These are phyloP conservation scores for Mitragyna speciosa DNA, from an alignment of 257 asterid species.

Conservation along the genomic window DNA sequence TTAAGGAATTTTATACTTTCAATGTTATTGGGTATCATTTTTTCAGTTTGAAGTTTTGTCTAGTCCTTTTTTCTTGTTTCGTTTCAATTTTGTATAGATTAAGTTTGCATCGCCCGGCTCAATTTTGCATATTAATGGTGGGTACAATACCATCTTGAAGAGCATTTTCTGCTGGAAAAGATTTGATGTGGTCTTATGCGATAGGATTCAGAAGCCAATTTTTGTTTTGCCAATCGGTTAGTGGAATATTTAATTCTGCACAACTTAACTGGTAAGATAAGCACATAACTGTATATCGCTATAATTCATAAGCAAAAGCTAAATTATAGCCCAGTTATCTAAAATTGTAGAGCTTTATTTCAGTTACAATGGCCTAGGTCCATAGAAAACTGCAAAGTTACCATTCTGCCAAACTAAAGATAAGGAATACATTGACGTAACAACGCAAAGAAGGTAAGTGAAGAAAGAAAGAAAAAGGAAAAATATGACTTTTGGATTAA, in stretches of 20 bases:
- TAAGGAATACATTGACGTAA: background rate
- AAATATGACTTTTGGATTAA: slow-evolving; percentile 15
- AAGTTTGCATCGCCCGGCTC: background rate
- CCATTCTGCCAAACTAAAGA: background rate
- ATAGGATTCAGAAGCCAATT: background rate
- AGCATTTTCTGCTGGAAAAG: background rate
- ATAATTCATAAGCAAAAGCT: too few species aligned
- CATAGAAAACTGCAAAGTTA: background rate
- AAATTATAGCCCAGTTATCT: background rate
- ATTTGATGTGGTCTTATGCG: too few species aligned
- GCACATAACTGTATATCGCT: too few species aligned
- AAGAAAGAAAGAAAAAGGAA: too few species aligned
- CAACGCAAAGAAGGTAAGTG: too few species aligned
- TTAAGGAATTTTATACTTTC: too few species aligned
- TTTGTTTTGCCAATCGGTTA: background rate
- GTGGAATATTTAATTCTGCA: background rate
- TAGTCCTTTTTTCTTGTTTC: too few species aligned
- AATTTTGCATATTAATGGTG: background rate
- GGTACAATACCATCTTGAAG: background rate
- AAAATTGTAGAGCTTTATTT: background rate
- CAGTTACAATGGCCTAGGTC: background rate
- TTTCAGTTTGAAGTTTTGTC: too few species aligned
- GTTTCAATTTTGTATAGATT: too few species aligned
- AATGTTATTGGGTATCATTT: too few species aligned
- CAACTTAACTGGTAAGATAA: too few species aligned